Evolutionary conservation across 2,329 filamentous ascomycete species (phyloP), one percentile per base, ranked within the genome.

Genomic region (Claviceps arundinis): DNA sequence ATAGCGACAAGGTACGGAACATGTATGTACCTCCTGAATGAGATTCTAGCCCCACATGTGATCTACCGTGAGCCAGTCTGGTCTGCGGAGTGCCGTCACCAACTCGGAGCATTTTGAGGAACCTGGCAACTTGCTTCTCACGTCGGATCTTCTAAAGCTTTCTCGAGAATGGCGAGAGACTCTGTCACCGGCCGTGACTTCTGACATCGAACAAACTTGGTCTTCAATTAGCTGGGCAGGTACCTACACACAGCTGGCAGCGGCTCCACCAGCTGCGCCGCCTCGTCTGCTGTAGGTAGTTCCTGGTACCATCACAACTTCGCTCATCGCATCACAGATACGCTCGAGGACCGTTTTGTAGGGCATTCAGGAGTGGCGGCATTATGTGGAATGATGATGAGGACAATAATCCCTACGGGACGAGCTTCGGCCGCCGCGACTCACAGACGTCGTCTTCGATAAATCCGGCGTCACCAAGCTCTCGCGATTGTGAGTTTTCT

Each of bases 381-480:
- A 61, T 45, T 51, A 97, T 97, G 91, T 97, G 91, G 91, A 94
- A 96, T 77, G 90, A 97, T 75, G 91, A 97, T 75, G 91, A 97
- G 72, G 66, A 97, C 65, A 97, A 97, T 72, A 97, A 97, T 68
- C 91, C 91, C 5, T 96, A 97, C 65, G 90, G 89, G 58, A 81
- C 76, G 62, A 91, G 88, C 68, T 96, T 95, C 73, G 87, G 93
- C 68, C 85, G 87, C 61, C 82, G 87, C 62, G 87, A 94, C 68
- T 87, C 87, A 56, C 81, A 85, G 66, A 77, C 81, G 46, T 88
- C 84, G 30, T 84, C 84, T 37, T 73, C 75, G 44, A 74, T 75
- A 19, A 81, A 85, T 63, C 81, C 83, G 22, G 73, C 81, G 51
- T 86, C 84, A 41, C 82, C 83, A 47, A 69, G 67, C 44, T 65